Evolutionary conservation across 176 grass and related monocot species (phyloP).

Genomic region (Carex cristatella): DNA sequence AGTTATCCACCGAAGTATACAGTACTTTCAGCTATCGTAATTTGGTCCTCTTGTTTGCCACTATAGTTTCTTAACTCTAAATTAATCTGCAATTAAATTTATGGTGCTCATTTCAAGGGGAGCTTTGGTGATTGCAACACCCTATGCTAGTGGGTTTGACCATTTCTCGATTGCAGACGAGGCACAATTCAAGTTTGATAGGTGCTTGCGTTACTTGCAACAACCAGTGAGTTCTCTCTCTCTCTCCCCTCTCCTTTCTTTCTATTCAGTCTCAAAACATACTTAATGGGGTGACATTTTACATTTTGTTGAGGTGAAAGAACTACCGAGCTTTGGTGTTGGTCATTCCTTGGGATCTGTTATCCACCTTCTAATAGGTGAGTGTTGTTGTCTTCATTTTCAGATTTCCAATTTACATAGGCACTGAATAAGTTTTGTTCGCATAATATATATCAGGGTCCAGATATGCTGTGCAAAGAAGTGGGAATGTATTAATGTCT

Average conservation of each 20-base stretch:
- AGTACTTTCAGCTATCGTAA: not conserved
- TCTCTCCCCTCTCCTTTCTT: too few species aligned
- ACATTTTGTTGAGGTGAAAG: conserved; percentile 49
- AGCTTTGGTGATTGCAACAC: conserved; percentile 87
- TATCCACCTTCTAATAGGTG: conserved; percentile 89
- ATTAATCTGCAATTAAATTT: conserved; percentile 1
- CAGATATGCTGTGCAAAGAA: conserved; percentile 84
- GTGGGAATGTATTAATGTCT: conserved; percentile 82
- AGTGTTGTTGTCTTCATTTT: not conserved
- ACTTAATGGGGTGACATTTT: not conserved
- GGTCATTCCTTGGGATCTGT: conserved; percentile 91
- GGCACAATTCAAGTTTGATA: conserved; percentile 90
- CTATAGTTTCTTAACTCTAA: not conserved
- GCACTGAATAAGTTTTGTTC: conserved; percentile 6
- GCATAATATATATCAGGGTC: conserved; percentile 46
- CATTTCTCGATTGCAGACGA: conserved; percentile 96
- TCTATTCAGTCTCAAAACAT: not conserved
- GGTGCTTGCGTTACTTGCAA: conserved; percentile 74
- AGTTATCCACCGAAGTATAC: not conserved
- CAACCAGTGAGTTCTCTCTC: conserved; percentile 49
- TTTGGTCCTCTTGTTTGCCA: not conserved
- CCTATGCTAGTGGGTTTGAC: conserved; percentile 84
- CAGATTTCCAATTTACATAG: not conserved
- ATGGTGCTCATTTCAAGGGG: conserved; percentile 43
- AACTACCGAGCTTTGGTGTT: conserved; percentile 86